These are phyloP conservation scores for Schizothecium vesticola DNA, from an alignment of 495 filamentous ascomycete genomes.

Conservation along the genomic window DNA sequence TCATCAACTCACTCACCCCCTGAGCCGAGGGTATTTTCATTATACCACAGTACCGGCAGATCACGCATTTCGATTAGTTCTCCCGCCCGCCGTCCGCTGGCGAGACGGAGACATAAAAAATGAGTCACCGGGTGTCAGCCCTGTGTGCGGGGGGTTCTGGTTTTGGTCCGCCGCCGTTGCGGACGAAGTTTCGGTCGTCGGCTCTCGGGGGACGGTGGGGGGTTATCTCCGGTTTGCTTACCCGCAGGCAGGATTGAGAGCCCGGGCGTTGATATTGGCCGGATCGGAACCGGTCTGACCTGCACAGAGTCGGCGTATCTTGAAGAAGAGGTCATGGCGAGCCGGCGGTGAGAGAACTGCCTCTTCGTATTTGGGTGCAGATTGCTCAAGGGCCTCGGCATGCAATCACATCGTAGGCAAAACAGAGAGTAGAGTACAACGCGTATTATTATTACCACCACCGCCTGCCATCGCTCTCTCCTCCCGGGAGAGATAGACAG, in stretches of 20 bases:
- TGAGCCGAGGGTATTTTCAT: too few species aligned
- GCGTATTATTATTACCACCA: neutral
- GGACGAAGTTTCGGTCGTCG: neutral
- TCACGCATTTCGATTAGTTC: neutral
- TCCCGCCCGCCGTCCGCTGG: neutral
- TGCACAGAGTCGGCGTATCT: neutral
- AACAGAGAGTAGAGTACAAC: neutral
- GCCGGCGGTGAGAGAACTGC: neutral
- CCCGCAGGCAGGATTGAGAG: neutral
- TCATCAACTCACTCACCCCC: too few species aligned
- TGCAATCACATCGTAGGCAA: neutral
- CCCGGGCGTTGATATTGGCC: neutral
- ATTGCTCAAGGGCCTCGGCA: neutral
- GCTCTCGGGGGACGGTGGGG: neutral
- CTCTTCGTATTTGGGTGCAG: neutral
- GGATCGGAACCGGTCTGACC: neutral
- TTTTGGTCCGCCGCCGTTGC: neutral
- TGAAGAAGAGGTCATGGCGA: neutral
- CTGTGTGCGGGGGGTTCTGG: neutral
- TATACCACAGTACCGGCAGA: too few species aligned
- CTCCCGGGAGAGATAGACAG: neutral
- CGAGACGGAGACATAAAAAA: neutral
- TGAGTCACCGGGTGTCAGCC: neutral
- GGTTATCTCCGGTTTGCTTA: neutral
- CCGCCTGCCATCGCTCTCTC: neutral